Evolutionary conservation across 1,139 yeast genomes (phyloP).

Genomic region (Kodamaea anthophila): DNA sequence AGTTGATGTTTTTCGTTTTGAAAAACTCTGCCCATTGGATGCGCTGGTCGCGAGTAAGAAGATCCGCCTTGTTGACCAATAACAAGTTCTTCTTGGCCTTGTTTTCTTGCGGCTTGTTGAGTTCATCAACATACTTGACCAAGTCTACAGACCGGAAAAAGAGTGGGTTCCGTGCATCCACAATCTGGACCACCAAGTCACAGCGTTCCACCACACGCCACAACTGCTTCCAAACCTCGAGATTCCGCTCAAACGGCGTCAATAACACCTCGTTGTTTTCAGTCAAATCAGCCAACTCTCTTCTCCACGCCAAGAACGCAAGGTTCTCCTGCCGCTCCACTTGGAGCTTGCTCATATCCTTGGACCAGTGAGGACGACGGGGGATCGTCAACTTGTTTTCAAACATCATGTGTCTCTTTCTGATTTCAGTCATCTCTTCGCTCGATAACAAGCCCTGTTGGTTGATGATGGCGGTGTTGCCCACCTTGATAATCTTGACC

Average conservation of each 20-base stretch:
- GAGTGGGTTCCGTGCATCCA: constrained; percentile 93
- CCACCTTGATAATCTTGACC: constrained; percentile 77
- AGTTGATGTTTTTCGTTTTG: constrained; percentile 58
- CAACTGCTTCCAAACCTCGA: constrained; percentile 97
- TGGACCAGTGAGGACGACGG: constrained; percentile 83
- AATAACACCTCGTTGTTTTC: constrained; percentile 76
- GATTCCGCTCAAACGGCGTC: constrained; percentile 95
- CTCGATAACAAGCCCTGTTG: constrained; percentile 49
- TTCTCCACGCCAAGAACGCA: constrained; percentile 90
- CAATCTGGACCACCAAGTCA: constrained; percentile 92
- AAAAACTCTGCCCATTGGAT: constrained; percentile 84
- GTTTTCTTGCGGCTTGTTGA: constrained; percentile 45
- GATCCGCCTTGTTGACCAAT: constrained; percentile 90
- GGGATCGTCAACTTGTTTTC: constrained; percentile 88
- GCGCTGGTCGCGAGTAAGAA: constrained; percentile 73
- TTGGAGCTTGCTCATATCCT: constrained; percentile 63
- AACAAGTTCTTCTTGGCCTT: constrained; percentile 65
- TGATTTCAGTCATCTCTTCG: constrained; percentile 61
- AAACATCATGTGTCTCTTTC: constrained; percentile 64
- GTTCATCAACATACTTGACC: constrained; percentile 73
- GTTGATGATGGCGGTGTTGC: constrained; percentile 48
- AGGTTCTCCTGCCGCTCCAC: constrained; percentile 85
- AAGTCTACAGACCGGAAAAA: constrained; percentile 86
- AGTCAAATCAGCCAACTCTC: constrained; percentile 78
- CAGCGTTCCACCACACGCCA: constrained; percentile 98